Conservation (phyloP, 352 stramenopile genomes). For the Blastocystis sp. region DNA sequence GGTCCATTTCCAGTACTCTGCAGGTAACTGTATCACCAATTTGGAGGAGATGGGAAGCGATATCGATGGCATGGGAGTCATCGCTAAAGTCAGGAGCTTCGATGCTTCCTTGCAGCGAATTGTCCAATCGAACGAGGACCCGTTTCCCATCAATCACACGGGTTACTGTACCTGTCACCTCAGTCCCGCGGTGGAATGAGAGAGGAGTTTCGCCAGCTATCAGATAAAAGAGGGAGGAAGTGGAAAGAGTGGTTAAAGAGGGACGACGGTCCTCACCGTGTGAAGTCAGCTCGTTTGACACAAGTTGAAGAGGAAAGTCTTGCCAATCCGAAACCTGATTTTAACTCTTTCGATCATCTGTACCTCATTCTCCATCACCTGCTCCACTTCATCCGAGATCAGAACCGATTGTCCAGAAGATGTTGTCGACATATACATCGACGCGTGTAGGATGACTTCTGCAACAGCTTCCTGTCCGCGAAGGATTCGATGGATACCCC, state of each 20-base stretch:
- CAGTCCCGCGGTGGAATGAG: slow-evolving; percentile 3
- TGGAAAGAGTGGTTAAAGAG: background rate
- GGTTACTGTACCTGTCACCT: background rate
- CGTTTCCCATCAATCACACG: background rate
- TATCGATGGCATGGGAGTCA: background rate
- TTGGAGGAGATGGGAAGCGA: background rate
- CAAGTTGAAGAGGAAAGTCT: background rate
- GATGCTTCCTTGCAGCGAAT: background rate
- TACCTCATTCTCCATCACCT: background rate
- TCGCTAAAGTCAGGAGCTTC: slow-evolving; percentile 36
- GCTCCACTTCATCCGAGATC: background rate
- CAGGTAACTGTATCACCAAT: background rate
- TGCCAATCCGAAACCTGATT: background rate
- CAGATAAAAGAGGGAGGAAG: background rate
- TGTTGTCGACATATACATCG: background rate
- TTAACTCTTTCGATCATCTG: background rate
- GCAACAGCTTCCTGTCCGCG: background rate
- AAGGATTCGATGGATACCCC: background rate
- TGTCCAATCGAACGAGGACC: slow-evolving; percentile 2
- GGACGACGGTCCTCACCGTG: background rate
- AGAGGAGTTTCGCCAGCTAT: background rate
- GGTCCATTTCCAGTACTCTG: slow-evolving; percentile 16
- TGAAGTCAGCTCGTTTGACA: slow-evolving; percentile 22
- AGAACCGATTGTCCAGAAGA: background rate
- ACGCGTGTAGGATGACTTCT: background rate